A percentile compares a stretch with the other conserved stretches of the same genome.
These are phyloP conservation scores for Pichia sp. DNA, from an alignment of 1,139 yeast genomes.

Conservation along the genomic window DNA sequence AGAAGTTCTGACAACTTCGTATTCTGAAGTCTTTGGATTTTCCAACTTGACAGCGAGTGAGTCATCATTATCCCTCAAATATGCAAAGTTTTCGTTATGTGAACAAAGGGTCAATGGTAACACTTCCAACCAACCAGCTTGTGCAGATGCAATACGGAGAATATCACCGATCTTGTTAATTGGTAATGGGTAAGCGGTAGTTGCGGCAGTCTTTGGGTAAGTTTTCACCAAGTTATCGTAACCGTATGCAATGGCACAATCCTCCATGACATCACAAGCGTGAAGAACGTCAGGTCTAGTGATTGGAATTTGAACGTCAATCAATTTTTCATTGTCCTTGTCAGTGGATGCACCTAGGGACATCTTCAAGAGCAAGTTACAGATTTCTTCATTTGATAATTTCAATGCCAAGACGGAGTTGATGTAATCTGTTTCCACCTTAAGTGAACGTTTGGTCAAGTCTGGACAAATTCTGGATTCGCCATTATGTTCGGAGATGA, in stretches of 20 bases:
- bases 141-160: slow-evolving; percentile 83
- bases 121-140: slow-evolving; percentile 94
- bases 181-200: slow-evolving; percentile 84
- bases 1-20: slow-evolving; percentile 95
- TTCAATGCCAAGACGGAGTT: slow-evolving; percentile 87
- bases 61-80: slow-evolving; percentile 70
- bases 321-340: slow-evolving; percentile 37
- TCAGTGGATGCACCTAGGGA: slow-evolving; percentile 62
- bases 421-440: slow-evolving; percentile 78
- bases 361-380: slow-evolving; percentile 69
- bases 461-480: slow-evolving; percentile 75
- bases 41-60: slow-evolving; percentile 80
- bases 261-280: slow-evolving; percentile 99
- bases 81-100: slow-evolving; percentile 92
- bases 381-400: slow-evolving; percentile 61
- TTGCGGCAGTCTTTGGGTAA: slow-evolving; percentile 71
- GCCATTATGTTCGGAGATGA: slow-evolving; percentile 76
- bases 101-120: slow-evolving; percentile 94
- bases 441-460: slow-evolving; percentile 56
- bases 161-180: slow-evolving; percentile 89
- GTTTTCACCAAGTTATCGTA: slow-evolving; percentile 82
- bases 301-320: slow-evolving; percentile 77
- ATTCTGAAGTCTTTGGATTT: slow-evolving; percentile 94
- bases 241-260: slow-evolving; percentile 95
- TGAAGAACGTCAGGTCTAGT: slow-evolving; percentile 95